Percentiles rank a stretch among this genome's conserved stretches.
phyloP scores from a whole-genome alignment of 2,329 filamentous ascomycete species.

The Thelonectria blattea region DNA sequence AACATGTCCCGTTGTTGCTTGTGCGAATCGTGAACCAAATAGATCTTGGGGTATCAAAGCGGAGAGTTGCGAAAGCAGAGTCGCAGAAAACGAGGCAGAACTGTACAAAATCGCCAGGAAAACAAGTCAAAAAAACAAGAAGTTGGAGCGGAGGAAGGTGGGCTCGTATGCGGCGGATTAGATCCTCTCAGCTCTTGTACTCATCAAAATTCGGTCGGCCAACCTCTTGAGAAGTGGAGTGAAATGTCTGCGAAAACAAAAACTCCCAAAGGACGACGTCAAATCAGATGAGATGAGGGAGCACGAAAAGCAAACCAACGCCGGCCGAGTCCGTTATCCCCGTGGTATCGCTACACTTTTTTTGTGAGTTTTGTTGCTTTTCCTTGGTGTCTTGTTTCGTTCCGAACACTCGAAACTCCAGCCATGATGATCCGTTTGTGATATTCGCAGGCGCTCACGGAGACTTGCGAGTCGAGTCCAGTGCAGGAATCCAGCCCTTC shows the following conservation, averaged over 20 bases:
- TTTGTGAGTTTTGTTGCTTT: slow-evolving; percentile 33
- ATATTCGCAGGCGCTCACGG: slow-evolving; percentile 29
- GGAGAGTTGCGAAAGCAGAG: slow-evolving; percentile 14
- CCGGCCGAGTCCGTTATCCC: slow-evolving; percentile 33
- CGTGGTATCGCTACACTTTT: slow-evolving; percentile 33
- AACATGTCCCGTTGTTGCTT: slow-evolving; percentile 27
- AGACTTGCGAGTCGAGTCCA: slow-evolving; percentile 28
- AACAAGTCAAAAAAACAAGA: slow-evolving; percentile 31
- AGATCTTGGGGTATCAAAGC: slow-evolving; percentile 34
- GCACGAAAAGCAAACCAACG: slow-evolving; percentile 47
- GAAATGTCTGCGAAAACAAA: slow-evolving; percentile 31
- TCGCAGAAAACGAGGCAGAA: slow-evolving; percentile 30
- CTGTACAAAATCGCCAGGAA: slow-evolving; percentile 21
- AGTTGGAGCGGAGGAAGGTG: slow-evolving; percentile 40
- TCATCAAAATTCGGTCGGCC: slow-evolving; percentile 54
- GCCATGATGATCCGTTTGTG: slow-evolving; percentile 26
- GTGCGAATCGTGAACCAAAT: slow-evolving; percentile 16
- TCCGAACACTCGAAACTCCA: slow-evolving; percentile 32
- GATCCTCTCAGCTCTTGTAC: slow-evolving; percentile 50
- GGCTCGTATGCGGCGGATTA: slow-evolving; percentile 38
- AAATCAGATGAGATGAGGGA: slow-evolving; percentile 60
- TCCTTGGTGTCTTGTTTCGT: slow-evolving; percentile 29
- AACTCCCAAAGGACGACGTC: slow-evolving; percentile 54
- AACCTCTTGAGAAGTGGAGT: slow-evolving; percentile 60
- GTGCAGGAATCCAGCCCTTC: slow-evolving; percentile 36